Evolutionary conservation across 2,329 filamentous ascomycete genomes (phyloP), one percentile per base, ranked within the genome.

Genomic region (Penicillium digitatum): DNA sequence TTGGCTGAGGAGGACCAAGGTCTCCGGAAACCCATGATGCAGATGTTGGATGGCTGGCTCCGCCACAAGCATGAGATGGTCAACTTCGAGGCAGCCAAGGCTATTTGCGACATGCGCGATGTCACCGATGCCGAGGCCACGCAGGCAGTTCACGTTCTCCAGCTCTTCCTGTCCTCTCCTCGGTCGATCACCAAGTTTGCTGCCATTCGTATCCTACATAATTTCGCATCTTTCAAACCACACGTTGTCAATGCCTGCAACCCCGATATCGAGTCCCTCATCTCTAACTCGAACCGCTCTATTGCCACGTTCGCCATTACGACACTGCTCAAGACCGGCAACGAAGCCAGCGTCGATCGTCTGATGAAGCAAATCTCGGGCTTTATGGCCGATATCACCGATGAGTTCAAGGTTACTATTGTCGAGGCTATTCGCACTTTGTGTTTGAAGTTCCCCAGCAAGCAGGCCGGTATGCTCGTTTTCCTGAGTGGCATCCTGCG

Each of bases 361-460:
- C 78, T 99, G 63, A 96, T 99, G 91, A 96, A 96, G 82, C 92
- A 97, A 74, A 97, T 99, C 60, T 91, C 90, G 24, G 88, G 89
- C 37, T 96, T 99, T 79, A 97, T 99, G 94, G 90, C 92, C 5
- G 94, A 97, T 75, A 97, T 97, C 63, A 96, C 93, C 7, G 94
- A 99, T 70, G 94, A 99, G 75, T 99, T 99, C 82, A 99, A 97
- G 81, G 96, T 99, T 64, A 99, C 94, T n/a, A 96, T 99, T 68
- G 93, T 99, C 40, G 94, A 99, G 75, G 94, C 94, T 39, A 96
- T 99, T 69, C 88, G 94, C 58, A 97, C 94, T 3, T 79, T 99
- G 38, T 97, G 93, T 73, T 81, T 99, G 65, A 99, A 99, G 78
- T 99, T 99, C 78, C 94, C 94, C 32, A 92, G 85, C 78, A 99